A percentile compares a stretch with the other conserved stretches of the same genome.
Conservation (phyloP, 805 yeast genomes). For the Nakazawaea holstii region DNA sequence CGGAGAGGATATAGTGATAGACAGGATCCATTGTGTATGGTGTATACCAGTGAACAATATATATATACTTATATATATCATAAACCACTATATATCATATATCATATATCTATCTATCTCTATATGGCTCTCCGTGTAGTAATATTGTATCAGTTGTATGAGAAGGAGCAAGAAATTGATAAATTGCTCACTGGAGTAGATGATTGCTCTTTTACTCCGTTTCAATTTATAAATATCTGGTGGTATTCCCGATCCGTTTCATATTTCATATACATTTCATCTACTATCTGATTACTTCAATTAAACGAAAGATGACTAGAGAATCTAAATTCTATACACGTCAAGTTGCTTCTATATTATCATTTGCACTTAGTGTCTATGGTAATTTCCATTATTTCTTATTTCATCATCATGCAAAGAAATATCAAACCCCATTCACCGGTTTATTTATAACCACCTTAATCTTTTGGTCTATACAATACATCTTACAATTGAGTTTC, state of each 20-base stretch:
- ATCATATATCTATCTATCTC: no score
- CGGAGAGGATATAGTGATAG: no score
- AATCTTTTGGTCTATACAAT: slow-evolving; percentile 54
- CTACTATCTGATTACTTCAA: neutral
- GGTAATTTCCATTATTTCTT: slow-evolving; percentile 53
- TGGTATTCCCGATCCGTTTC: neutral
- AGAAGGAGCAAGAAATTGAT: no score
- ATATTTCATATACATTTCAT: neutral
- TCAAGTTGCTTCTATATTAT: slow-evolving; percentile 41
- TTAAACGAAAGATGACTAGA: slow-evolving; percentile 9
- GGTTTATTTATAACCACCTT: slow-evolving; percentile 43
- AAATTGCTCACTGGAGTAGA: no score
- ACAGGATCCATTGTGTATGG: no score
- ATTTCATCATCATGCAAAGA: slow-evolving; percentile 43
- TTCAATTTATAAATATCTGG: no score
- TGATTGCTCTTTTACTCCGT: neutral
- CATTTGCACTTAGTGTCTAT: slow-evolving; percentile 51
- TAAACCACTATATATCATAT: no score
- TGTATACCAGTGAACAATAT: no score
- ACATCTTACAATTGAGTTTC: slow-evolving; percentile 47
- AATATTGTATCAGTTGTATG: neutral
- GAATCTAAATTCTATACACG: slow-evolving; percentile 22
- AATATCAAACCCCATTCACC: slow-evolving; percentile 66
- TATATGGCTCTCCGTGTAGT: no score
- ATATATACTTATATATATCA: no score